These are phyloP conservation scores for Flaveria brownii DNA, from an alignment of 129 eudicot genomes.

Conservation along the genomic window DNA sequence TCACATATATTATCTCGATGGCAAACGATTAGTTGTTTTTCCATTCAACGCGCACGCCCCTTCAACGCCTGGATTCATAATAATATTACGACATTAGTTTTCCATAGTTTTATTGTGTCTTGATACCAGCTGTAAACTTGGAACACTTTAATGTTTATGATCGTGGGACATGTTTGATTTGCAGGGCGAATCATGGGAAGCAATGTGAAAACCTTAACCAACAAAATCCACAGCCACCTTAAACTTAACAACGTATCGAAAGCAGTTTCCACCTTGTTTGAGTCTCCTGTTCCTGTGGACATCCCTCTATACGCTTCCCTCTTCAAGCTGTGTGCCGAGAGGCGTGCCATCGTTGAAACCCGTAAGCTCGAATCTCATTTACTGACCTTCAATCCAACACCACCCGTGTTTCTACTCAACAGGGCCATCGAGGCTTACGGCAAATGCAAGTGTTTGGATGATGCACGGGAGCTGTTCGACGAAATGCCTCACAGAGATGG, in stretches of 20 bases:
- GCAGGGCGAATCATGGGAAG: slow-evolving; percentile 22
- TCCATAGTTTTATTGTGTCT: too few relatives aligned
- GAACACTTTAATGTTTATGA: too few relatives aligned
- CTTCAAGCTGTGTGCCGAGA: slow-evolving; percentile 54
- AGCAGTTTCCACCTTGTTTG: slow-evolving; percentile 67
- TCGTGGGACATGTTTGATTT: not conserved
- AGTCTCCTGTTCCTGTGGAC: slow-evolving; percentile 56
- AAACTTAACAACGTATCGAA: slow-evolving; percentile 54
- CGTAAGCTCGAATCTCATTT: slow-evolving; percentile 84
- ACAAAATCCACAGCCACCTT: slow-evolving; percentile 50
- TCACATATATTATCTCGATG: too few relatives aligned
- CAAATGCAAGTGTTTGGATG: slow-evolving; percentile 60
- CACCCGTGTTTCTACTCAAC: slow-evolving; percentile 65
- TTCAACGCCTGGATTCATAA: too few relatives aligned
- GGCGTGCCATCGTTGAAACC: slow-evolving; percentile 59
- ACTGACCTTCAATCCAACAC: slow-evolving; percentile 48
- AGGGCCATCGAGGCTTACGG: slow-evolving; percentile 76
- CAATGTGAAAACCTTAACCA: slow-evolving; percentile 40
- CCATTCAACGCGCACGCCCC: too few relatives aligned
- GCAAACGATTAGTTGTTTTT: too few relatives aligned
- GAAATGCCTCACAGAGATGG: slow-evolving; percentile 88
- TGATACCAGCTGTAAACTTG: too few relatives aligned
- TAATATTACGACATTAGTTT: too few relatives aligned
- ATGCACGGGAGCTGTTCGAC: slow-evolving; percentile 82
- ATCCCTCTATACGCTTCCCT: slow-evolving; percentile 60